Conservation (phyloP, 1,139 yeast genomes). For the Pichia sp. region DNA sequence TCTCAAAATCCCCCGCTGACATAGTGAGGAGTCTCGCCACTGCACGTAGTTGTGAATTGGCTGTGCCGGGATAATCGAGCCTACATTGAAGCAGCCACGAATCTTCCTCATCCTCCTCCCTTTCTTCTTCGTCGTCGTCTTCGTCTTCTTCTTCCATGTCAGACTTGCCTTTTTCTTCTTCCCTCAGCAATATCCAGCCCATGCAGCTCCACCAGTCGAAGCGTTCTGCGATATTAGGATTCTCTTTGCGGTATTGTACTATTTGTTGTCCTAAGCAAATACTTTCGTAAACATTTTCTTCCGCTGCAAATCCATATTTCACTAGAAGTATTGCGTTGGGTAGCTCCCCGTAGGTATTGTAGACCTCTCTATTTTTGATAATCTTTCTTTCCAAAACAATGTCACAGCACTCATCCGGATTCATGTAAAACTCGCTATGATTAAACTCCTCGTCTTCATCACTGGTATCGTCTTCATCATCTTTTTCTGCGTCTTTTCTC, state of each 20-base stretch:
- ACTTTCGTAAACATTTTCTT: constrained; percentile 53
- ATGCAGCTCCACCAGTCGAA: constrained; percentile 64
- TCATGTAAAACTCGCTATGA: constrained; percentile 24
- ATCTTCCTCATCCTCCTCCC: constrained; percentile 24
- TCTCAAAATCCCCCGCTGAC: constrained; percentile 22
- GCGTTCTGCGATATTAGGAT: constrained; percentile 41
- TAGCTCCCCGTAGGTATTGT: constrained; percentile 74
- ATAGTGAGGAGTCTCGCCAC: constrained; percentile 35
- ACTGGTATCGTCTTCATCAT: constrained; percentile 28
- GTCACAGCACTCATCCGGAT: constrained; percentile 53
- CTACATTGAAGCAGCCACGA: constrained; percentile 40
- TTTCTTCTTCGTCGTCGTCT: constrained; percentile 23
- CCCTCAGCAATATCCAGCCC: constrained; percentile 18
- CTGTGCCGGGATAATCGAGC: constrained; percentile 37
- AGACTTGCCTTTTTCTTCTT: constrained; percentile 15
- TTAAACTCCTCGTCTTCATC: constrained; percentile 16
- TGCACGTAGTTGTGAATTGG: constrained; percentile 40
- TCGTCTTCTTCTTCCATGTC: constrained; percentile 23
- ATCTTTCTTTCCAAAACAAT: constrained; percentile 45
- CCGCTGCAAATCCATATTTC: constrained; percentile 68
- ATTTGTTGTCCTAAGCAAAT: constrained; percentile 57
- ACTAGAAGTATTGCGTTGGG: constrained; percentile 64
- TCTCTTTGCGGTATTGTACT: constrained; percentile 20
- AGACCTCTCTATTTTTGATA: constrained; percentile 52
- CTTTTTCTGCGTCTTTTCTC: constrained; percentile 32